Evolutionary conservation across 75 land plant genomes (phyloP), one percentile per base, ranked within the genome.

Genomic region (Gnetum montanum): DNA sequence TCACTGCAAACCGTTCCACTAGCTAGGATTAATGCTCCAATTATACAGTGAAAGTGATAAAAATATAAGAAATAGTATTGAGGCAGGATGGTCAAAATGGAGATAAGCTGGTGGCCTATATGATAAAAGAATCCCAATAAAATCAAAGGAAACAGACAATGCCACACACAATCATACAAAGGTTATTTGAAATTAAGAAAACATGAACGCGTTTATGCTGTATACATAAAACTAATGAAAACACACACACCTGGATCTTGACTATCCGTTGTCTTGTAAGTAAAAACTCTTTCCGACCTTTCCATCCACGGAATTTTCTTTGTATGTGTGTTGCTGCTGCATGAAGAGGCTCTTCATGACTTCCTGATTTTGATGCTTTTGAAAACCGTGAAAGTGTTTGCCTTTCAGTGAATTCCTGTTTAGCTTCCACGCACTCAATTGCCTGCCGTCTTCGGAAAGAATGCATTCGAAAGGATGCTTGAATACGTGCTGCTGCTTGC

Each of bases 301-400:
- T 87, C 96, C 96, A 90, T 16, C 88, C 84, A 55, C 96, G 86
- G 58, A 66, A 90, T 30, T 87, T 90, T 34, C 70, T 71, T 49
- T 90, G 96, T 30, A 87, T 86, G 53, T 66, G 82, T n/a, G 61
- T 29, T 43, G 92, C 96, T 11, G 96, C 96, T 35, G 50, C 25
- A 41, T 83, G 79, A 40, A 68, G 49, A 51, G 70, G 62, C 49
- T 62, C 75, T 40, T 70, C 64, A 35, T 65, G 66, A 28, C 79
- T 74, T 31, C 69, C 56, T 19, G 61, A 56, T 44, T 62, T 75
- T 3, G 49, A 34, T 3, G 58, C 46, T 54, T 66, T 81, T 46
- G 72, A 72, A 44, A 70, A 20, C 24, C 69, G 61, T 37, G 66
- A 66, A 23, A 60, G 68, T 46, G 75, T 58, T 58, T 77, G 46